Evolutionary conservation across 2,329 filamentous ascomycete genomes (phyloP).

Genomic region (Talaromyces sp.): DNA sequence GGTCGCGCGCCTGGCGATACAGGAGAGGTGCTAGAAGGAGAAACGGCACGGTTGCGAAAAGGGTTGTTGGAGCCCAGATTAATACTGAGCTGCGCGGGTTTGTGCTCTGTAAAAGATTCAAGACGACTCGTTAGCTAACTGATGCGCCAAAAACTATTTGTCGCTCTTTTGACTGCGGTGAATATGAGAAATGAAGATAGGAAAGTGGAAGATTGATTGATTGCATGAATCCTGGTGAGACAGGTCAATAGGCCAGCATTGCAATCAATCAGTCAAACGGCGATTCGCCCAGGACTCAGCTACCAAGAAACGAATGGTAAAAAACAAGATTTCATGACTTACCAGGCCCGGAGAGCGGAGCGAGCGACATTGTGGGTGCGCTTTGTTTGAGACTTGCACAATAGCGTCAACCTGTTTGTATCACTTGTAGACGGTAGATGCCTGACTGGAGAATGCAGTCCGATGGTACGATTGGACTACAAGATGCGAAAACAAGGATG

Average conservation of each 20-base stretch:
- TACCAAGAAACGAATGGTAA: slow-evolving; percentile 9
- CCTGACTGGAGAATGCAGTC: not conserved
- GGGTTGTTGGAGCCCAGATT: slow-evolving; percentile 49
- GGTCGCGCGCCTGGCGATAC: slow-evolving; percentile 26
- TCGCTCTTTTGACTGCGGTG: not conserved
- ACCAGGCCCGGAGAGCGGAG: slow-evolving; percentile 27
- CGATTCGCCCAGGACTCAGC: slow-evolving; percentile 1
- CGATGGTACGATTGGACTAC: slow-evolving; percentile 10
- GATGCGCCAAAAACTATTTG: not conserved
- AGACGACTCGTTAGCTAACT: not conserved
- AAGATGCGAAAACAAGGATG: not conserved
- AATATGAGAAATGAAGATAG: slow-evolving; percentile 7
- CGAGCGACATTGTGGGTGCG: slow-evolving; percentile 25
- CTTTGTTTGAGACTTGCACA: slow-evolving; percentile 17
- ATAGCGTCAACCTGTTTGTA: slow-evolving; percentile 11
- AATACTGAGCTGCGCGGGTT: slow-evolving; percentile 29
- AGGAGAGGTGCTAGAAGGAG: slow-evolving; percentile 33
- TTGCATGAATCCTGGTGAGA: slow-evolving; percentile 3
- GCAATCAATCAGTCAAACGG: not conserved
- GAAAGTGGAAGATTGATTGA: slow-evolving; percentile 15
- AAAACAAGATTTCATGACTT: slow-evolving; percentile 19
- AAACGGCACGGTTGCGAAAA: slow-evolving; percentile 48
- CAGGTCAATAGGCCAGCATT: slow-evolving; percentile 2
- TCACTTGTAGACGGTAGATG: slow-evolving; percentile 11
- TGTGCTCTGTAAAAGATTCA: slow-evolving; percentile 27